phyloP scores from a whole-genome alignment of 2,329 filamentous ascomycete genomes.

The Trichoderma sp. region DNA sequence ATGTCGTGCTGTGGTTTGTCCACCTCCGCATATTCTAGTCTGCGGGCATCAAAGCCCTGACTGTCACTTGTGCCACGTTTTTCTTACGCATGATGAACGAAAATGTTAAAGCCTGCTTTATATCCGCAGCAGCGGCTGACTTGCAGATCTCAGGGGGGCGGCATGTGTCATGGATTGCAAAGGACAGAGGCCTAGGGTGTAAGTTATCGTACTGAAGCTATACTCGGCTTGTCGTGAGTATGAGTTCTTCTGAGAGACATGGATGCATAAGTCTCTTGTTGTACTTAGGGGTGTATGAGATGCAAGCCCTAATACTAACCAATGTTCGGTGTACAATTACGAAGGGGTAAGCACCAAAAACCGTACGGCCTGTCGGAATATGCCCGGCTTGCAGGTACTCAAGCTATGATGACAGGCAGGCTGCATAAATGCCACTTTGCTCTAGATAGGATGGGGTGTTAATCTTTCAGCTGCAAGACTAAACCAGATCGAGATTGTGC shows the following conservation, averaged over 20 bases:
- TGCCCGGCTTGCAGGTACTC: background rate
- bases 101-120: background rate
- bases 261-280: background rate
- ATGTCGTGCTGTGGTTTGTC: conserved; percentile 11
- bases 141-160: background rate
- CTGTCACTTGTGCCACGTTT: conserved; percentile 17
- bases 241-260: background rate
- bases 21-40: background rate
- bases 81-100: background rate
- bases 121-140: background rate
- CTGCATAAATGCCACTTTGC: background rate
- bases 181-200: background rate
- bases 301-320: background rate
- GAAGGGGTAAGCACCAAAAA: background rate
- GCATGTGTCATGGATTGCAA: background rate
- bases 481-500: conserved; percentile 2
- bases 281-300: background rate
- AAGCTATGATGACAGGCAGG: background rate
- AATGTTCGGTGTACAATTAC: background rate
- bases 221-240: background rate
- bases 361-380: conserved; percentile 1
- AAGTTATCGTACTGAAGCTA: background rate
- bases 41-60: background rate
- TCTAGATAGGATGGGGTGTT: background rate
- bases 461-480: conserved; percentile 1